Conservation (phyloP, 2,329 filamentous ascomycete species). For the Xylaria multiplex region DNA sequence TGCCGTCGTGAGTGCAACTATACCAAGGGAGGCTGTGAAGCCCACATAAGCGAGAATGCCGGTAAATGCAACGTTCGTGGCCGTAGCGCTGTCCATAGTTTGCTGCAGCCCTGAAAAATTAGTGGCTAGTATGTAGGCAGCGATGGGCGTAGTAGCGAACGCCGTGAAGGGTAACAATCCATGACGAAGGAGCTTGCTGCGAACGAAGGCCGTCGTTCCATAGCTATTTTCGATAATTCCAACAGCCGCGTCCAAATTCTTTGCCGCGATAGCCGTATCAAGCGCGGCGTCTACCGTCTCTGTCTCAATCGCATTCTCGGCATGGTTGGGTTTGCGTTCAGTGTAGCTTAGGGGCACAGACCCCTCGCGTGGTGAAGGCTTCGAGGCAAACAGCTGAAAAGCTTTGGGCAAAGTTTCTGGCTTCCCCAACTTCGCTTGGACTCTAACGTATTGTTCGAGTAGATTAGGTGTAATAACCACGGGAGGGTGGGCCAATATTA, state of each 20-base stretch:
- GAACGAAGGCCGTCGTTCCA: slow-evolving; percentile 71
- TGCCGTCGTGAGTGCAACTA: slow-evolving; percentile 84
- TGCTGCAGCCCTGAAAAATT: slow-evolving; percentile 74
- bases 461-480: slow-evolving; percentile 82
- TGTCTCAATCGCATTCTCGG: slow-evolving; percentile 77
- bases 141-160: slow-evolving; percentile 68
- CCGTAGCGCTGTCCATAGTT: slow-evolving; percentile 79
- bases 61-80: slow-evolving; percentile 80
- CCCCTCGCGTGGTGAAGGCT: slow-evolving; percentile 74
- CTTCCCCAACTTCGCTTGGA: slow-evolving; percentile 77
- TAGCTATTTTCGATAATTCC: slow-evolving; percentile 78
- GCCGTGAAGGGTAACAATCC: slow-evolving; percentile 68
- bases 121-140: slow-evolving; percentile 75
- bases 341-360: slow-evolving; percentile 69
- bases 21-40: slow-evolving; percentile 82
- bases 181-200: slow-evolving; percentile 73
- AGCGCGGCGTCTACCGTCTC: slow-evolving; percentile 78
- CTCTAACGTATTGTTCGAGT: slow-evolving; percentile 77
- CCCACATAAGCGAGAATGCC: slow-evolving; percentile 86
- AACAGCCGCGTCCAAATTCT: slow-evolving; percentile 81
- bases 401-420: slow-evolving; percentile 82
- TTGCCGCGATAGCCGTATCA: slow-evolving; percentile 79
- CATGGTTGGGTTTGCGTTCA: slow-evolving; percentile 72
- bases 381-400: slow-evolving; percentile 84
- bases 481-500: slow-evolving; percentile 76